phyloP scores from a whole-genome alignment of 139 green algal species.

The Dunaliella primolecta region DNA sequence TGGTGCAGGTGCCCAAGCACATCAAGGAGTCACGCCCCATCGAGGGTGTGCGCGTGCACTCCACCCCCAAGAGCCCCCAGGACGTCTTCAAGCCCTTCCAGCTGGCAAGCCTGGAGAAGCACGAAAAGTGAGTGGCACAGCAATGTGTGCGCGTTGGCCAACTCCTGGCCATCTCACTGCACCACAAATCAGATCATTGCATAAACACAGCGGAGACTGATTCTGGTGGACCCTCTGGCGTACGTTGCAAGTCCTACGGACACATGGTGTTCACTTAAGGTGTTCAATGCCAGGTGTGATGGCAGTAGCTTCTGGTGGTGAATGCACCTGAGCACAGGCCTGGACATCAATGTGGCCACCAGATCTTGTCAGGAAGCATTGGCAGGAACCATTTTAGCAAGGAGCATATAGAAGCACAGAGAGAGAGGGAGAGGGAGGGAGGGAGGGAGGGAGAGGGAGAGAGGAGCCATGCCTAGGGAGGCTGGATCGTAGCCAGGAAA shows the following conservation, averaged over 20 bases:
- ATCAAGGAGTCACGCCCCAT: constrained; percentile 36
- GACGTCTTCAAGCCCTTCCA: constrained; percentile 39
- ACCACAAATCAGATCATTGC: neutral
- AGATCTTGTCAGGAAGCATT: too few species aligned
- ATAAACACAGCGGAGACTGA: too few species aligned
- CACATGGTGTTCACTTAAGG: neutral
- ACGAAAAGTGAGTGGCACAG: constrained; percentile 8
- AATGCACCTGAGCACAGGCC: too few species aligned
- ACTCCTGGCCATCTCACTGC: neutral
- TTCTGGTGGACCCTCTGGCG: neutral
- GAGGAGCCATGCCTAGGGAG: too few species aligned
- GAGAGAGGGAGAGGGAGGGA: too few species aligned
- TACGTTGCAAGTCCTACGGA: neutral
- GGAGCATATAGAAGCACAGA: too few species aligned
- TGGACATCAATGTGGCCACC: too few species aligned
- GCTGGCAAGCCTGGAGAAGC: constrained; percentile 23
- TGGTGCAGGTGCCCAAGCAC: constrained; percentile 31
- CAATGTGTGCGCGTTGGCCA: neutral
- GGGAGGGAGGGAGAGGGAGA: too few species aligned
- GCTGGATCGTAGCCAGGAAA: too few species aligned
- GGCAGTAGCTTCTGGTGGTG: neutral
- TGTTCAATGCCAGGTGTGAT: neutral
- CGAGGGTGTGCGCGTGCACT: constrained; percentile 3
- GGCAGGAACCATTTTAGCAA: too few species aligned
- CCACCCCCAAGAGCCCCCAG: constrained; percentile 29